Evolutionary conservation across 176 grass and related monocot species (phyloP), one percentile per base, ranked within the genome.

Genomic region (Saccharum spontaneum): DNA sequence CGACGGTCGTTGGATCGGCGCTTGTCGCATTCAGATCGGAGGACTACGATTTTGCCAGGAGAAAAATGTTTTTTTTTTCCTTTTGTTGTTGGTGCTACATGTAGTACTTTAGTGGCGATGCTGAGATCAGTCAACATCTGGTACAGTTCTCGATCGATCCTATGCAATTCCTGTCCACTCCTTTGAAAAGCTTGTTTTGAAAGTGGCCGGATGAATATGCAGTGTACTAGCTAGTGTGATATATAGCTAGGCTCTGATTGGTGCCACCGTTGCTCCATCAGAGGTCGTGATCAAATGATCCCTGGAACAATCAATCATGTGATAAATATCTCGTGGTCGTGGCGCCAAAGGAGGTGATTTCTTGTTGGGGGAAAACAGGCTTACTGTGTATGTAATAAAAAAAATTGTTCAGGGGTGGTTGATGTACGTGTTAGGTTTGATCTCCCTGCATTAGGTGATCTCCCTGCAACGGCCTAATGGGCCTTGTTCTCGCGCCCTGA

Each of bases 91-190:
- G 30, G 41, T 44, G 41, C 0, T 9, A 22, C 22, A 17, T 7
- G 18, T 45, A 18, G 0, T 43, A 20, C 50, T 54, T 55, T 60
- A 4, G 54, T 37, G 22, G 8, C 28, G 30, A 50, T 39, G 20
- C 39, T 52, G 48, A 26, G 7, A 75, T 48, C 20, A 30, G 69
- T 81, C 69, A 41, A 6, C 69, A 31, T 80, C 85, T 16, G 11
- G 16, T 41, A 46, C 66, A 30, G 46, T 10, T 75, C 10, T 2
- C 4, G 7, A n/a, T 77, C 30, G 78, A 41, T 78, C 48, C 74
- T 78, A 12, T 43, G 77, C 44, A 52, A 66, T 66, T 41, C 69
- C 13, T 54, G 57, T 75, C 78, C 69, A 41, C 45, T 80, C 23
- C 48, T 87, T 82, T 81, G 6, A 50, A 15, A 80, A 69, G 30